phyloP scores from a whole-genome alignment of 139 green algal genomes.

The Microglena sp. region DNA sequence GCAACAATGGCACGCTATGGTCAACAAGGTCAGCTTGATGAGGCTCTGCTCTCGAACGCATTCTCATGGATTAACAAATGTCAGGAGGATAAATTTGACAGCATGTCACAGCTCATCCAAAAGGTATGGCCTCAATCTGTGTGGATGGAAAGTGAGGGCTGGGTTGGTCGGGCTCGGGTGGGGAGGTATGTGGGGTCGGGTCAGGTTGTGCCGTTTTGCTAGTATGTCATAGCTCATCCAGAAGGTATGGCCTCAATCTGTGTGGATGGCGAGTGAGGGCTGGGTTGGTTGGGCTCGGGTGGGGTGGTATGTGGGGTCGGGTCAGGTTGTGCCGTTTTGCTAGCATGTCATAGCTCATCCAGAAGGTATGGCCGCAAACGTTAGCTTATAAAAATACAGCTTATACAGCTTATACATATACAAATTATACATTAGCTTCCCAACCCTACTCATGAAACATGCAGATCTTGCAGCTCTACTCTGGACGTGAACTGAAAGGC shows the following conservation, averaged over 20 bases:
- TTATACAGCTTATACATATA: not conserved
- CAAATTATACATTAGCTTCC: not conserved
- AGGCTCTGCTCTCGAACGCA: conserved; percentile 75
- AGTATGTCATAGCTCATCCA: conserved; percentile 78
- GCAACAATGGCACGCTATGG: not conserved
- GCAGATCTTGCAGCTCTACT: conserved; percentile 77
- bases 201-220: conserved; percentile 26
- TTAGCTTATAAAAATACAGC: not conserved
- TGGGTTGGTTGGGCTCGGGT: no score
- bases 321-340: conserved; percentile 26
- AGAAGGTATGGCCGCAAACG: conserved; percentile 13
- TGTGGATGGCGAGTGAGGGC: no score
- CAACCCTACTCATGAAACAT: not conserved
- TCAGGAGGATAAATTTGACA: conserved; percentile 57
- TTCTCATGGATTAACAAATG: conserved; percentile 88
- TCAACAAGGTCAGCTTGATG: conserved; percentile 37
- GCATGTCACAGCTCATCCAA: conserved; percentile 76
- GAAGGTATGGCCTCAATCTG: conserved; percentile 20
- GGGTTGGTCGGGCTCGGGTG: no score
- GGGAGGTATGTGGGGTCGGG: not conserved
- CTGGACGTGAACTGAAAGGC: conserved; percentile 40
- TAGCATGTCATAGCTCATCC: conserved; percentile 72
- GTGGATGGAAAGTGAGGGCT: no score
- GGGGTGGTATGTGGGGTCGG: not conserved
- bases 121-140: conserved; percentile 19